phyloP scores from a whole-genome alignment of 495 filamentous ascomycete species.

The Sphaerosporella brunnea region DNA sequence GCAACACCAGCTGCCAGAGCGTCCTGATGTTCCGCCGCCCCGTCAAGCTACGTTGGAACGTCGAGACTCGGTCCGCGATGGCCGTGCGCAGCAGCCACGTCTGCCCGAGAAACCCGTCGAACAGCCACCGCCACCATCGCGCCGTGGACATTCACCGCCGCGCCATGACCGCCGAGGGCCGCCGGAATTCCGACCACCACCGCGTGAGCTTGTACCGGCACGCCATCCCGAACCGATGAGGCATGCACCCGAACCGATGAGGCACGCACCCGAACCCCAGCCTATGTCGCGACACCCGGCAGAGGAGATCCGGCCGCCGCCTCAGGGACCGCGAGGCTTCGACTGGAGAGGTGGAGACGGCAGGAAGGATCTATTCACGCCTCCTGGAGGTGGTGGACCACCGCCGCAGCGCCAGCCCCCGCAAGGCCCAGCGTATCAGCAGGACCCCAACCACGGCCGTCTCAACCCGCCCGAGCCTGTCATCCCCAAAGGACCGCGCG shows the following conservation, averaged over 20 bases:
- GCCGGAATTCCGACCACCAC: neutral
- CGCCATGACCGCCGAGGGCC: no score
- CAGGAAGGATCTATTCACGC: slow-evolving; percentile 9
- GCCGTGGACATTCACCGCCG: no score
- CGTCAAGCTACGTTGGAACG: neutral
- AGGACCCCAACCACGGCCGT: slow-evolving; percentile 45
- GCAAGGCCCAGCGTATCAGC: slow-evolving; percentile 6
- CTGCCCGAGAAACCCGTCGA: slow-evolving; percentile 3
- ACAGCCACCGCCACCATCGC: neutral
- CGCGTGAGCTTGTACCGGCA: neutral
- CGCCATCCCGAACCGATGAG: slow-evolving; percentile 1
- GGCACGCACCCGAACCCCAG: neutral
- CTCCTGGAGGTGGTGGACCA: slow-evolving; percentile 7
- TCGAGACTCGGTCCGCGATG: neutral
- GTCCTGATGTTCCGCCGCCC: slow-evolving; percentile 11
- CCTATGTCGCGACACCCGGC: neutral
- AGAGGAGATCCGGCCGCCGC: slow-evolving; percentile 3
- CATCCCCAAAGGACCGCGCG: slow-evolving; percentile 28
- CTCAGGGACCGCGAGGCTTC: neutral
- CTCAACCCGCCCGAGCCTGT: slow-evolving; percentile 37
- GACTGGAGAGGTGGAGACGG: slow-evolving; percentile 15
- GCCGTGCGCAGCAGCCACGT: neutral
- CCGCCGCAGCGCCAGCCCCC: neutral
- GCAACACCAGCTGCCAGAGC: slow-evolving; percentile 21
- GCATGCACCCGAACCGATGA: neutral